Evolutionary conservation across 805 yeast genomes (phyloP).

Genomic region (Ogataea zsoltii): DNA sequence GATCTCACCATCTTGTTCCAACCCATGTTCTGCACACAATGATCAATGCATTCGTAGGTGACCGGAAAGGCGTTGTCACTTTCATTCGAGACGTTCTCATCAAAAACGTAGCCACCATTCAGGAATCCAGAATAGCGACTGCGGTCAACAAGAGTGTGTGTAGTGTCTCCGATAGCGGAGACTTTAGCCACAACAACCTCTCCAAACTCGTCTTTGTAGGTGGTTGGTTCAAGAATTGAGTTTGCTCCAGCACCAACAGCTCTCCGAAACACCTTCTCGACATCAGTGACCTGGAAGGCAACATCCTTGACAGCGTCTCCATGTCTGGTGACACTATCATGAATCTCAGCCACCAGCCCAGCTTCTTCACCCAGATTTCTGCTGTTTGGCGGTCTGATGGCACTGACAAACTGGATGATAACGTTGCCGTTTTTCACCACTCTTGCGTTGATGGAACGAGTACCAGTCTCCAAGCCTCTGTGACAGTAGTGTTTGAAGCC

Average conservation of each 20-base stretch:
- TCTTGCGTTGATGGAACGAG: constrained; percentile 52
- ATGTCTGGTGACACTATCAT: constrained; percentile 51
- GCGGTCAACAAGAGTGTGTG: constrained; percentile 65
- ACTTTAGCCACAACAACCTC: constrained; percentile 52
- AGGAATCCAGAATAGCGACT: constrained; percentile 28
- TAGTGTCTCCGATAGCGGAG: constrained; percentile 58
- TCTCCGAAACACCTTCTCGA: constrained; percentile 41
- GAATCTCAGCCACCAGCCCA: constrained; percentile 35
- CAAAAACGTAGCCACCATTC: constrained; percentile 23
- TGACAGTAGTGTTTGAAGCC: constrained; percentile 69
- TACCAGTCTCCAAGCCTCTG: constrained; percentile 69
- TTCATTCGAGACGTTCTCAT: neutral
- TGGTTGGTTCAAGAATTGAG: constrained; percentile 27
- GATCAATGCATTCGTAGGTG: constrained; percentile 56
- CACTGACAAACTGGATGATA: constrained; percentile 47
- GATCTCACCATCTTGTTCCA: constrained; percentile 65
- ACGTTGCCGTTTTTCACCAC: constrained; percentile 62
- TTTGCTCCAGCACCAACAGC: constrained; percentile 56
- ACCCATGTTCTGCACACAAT: constrained; percentile 76
- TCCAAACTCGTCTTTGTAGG: constrained; percentile 49
- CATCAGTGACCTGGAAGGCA: constrained; percentile 60
- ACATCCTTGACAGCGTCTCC: constrained; percentile 85
- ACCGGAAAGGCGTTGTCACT: constrained; percentile 21
- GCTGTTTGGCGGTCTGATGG: constrained; percentile 33
- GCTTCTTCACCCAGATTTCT: constrained; percentile 11